Conservation (phyloP, 192 early-diverging fungal genomes). For the Dissophora globulifera region DNA sequence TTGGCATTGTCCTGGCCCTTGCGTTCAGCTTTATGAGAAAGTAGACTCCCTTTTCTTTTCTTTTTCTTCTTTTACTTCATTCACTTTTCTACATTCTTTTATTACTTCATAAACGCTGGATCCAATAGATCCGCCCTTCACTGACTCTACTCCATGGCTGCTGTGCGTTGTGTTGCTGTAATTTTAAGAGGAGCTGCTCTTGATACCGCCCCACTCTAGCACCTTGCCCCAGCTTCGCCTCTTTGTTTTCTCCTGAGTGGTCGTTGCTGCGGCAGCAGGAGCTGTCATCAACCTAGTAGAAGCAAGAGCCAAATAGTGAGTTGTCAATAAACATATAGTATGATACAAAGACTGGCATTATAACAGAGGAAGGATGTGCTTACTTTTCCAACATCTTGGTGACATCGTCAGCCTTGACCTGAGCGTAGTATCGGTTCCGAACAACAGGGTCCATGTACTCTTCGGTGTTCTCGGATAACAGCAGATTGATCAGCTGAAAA, state of each 20-base stretch:
- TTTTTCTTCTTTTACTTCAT: not conserved
- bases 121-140: not conserved
- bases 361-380: conserved; percentile 25
- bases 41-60: conserved; percentile 8
- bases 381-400: conserved; percentile 87
- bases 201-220: conserved; percentile 52
- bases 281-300: conserved; percentile 40
- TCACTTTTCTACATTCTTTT: not conserved
- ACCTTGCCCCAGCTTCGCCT: conserved; percentile 51
- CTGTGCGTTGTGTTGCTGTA: not conserved
- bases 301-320: not conserved
- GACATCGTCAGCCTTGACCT: conserved; percentile 70
- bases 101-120: not conserved
- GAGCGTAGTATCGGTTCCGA: conserved; percentile 72
- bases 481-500: conserved; percentile 68
- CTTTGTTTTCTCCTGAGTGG: conserved; percentile 41
- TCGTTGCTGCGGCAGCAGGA: conserved; percentile 26
- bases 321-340: not conserved
- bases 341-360: not conserved
- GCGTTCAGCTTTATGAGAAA: conserved; percentile 40
- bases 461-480: conserved; percentile 78
- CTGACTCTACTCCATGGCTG: not conserved
- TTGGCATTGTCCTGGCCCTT: conserved; percentile 32
- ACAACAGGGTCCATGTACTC: conserved; percentile 76
- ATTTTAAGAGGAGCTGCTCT: conserved; percentile 27